Conservation (phyloP, 176 grass and related monocot genomes). For the Aechmea fasciata region DNA sequence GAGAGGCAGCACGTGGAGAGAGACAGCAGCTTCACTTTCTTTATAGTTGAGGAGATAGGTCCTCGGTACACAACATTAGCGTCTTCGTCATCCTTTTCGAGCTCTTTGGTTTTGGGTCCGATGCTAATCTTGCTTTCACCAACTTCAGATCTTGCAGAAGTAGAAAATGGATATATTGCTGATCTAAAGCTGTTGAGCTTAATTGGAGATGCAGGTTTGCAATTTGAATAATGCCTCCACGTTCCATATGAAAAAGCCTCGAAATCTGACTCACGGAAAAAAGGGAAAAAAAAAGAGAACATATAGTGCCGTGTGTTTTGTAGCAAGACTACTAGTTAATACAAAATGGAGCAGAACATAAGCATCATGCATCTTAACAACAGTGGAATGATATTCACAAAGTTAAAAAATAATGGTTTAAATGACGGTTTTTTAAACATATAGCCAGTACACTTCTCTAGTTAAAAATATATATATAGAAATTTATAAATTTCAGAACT, state of each 20-base stretch:
- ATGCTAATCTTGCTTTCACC: conserved; percentile 69
- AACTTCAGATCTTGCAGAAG: conserved; percentile 41
- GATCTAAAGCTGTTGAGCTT: conserved; percentile 5
- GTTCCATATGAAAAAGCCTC: conserved; percentile 16
- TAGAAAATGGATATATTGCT: conserved; percentile 6
- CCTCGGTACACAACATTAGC: conserved; percentile 50
- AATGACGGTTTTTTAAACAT: no score
- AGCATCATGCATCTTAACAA: not conserved
- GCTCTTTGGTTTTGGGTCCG: conserved; percentile 52
- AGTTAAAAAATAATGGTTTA: not conserved
- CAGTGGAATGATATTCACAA: not conserved
- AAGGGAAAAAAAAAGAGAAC: not conserved
- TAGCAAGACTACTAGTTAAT: not conserved
- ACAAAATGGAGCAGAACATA: not conserved
- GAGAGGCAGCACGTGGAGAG: conserved; percentile 96
- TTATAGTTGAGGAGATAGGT: conserved; percentile 89
- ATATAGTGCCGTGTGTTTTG: not conserved
- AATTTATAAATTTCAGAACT: no score
- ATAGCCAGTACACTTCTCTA: no score
- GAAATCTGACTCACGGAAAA: conserved; percentile 24
- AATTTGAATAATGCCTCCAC: conserved; percentile 43
- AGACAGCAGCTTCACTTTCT: conserved; percentile 98
- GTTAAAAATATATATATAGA: no score
- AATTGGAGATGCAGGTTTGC: conserved; percentile 11
- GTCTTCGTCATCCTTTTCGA: conserved; percentile 42